Evolutionary conservation across 768 basidiomycete genomes (phyloP), one percentile per base, ranked within the genome.

Genomic region (Tricholoma flavovirens): DNA sequence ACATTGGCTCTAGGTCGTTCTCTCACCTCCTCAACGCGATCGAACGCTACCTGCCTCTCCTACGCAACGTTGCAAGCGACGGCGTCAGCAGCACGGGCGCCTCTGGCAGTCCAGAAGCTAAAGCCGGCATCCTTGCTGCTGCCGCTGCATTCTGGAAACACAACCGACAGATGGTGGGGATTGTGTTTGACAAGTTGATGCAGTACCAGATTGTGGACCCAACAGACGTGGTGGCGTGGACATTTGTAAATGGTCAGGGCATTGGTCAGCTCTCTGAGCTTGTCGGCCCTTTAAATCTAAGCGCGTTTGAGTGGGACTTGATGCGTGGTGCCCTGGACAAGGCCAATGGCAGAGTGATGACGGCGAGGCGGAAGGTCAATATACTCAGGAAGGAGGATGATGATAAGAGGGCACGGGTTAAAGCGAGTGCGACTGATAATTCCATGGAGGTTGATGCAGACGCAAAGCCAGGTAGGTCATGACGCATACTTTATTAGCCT

Each of bases 131-230:
- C 58, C 78, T 98, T 12, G 76, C 77, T 12, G 81, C 86, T 2
- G 83, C 87, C 0, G 82, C 83, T 0, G 69, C 76, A 4, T 98
- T 95, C 73, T 99, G 95, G 95, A 79, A 79, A 60, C 71, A 84
- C 62, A 93, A 89, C 65, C 76, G 81, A 29, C 94, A 98, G 63
- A 92, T 94, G 84, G 77, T 94, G 48, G 79, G 80, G 14, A 94
- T 99, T 66, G 93, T 98, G 7, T 87, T 96, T 59, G 97, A 98
- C 77, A 99, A 99, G 73, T 75, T 98, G 53, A 90, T 98, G 84
- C 96, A 98, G 67, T 99, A 99, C 71, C 94, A 97, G 67, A 90
- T 98, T 55, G 88, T 98, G 38, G 94, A 98, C 63, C 93, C 95
- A 0, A 84, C 85, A 14, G 95, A 99, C 61, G 88, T 98, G 8